A percentile compares a stretch with the other conserved stretches of the same genome.
Conservation (phyloP, 805 yeast species). For the Schizosaccharomyces pombe region DNA sequence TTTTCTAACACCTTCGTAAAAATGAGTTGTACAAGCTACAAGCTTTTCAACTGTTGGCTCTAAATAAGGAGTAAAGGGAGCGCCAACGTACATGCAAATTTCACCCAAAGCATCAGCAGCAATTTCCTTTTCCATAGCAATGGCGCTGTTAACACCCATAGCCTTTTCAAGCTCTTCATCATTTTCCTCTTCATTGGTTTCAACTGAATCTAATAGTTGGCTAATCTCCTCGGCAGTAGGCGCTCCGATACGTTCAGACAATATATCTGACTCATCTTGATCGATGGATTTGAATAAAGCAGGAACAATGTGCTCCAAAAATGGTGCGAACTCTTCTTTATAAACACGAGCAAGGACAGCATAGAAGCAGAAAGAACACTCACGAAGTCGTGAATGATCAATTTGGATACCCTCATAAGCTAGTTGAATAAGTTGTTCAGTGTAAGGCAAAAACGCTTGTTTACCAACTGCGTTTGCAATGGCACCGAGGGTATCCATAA, state of each 20-base stretch:
- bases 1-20: slow-evolving; percentile 70
- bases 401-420: slow-evolving; percentile 59
- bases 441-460: slow-evolving; percentile 61
- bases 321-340: slow-evolving; percentile 70
- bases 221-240: slow-evolving; percentile 8
- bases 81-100: slow-evolving; percentile 68
- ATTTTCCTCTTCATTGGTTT: slow-evolving; percentile 20
- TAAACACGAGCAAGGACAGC: slow-evolving; percentile 87
- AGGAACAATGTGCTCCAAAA: slow-evolving; percentile 62
- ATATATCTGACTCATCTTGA: slow-evolving; percentile 46
- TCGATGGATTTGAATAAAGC: slow-evolving; percentile 60
- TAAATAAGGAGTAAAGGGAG: slow-evolving; percentile 52
- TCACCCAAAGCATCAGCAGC: slow-evolving; percentile 78
- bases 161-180: slow-evolving; percentile 47
- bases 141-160: slow-evolving; percentile 75
- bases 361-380: slow-evolving; percentile 81
- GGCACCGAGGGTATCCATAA: slow-evolving; percentile 81
- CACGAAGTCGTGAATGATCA: slow-evolving; percentile 68
- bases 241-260: slow-evolving; percentile 4
- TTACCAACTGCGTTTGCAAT: slow-evolving; percentile 94
- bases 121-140: slow-evolving; percentile 85
- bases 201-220: slow-evolving; percentile 8
- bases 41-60: slow-evolving; percentile 40
- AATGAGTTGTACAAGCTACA: slow-evolving; percentile 52
- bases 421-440: slow-evolving; percentile 70